Base-by-base conservation (phyloP, 1,139 yeast species). In the Protomyces inundatus region DNA sequence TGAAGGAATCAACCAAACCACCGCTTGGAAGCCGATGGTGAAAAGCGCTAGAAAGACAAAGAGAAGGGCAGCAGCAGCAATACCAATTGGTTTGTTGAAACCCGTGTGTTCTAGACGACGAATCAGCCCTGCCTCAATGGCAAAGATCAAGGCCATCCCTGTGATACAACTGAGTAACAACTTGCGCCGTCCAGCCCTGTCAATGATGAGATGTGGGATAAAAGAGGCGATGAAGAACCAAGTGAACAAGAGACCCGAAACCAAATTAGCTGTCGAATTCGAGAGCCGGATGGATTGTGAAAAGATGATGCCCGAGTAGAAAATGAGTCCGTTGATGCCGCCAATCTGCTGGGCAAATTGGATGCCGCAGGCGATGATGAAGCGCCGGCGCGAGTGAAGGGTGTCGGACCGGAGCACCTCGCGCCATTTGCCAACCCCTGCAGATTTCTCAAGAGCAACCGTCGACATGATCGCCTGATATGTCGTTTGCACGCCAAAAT, bases 171-270 rank as follows among this genome's bases (percentile, higher is more conserved):
- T 79, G 67, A 90, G 76, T 46, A 90, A 78, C 66, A 91, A 81
- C 6, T 95, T 91, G 67, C 90, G 85, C 69, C 97, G 81, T 2
- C 97, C 97, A 96, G 96, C 88, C 59, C 81, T 78, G 73, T 90
- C 98, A 39, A 90, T 93, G 50, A 90, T 77, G 73, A 85, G 85
- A 97, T 97, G 90, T 0, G 97, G 96, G 3, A 96, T 95, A 46
- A 90, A 77, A 0, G 97, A 89, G 55, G 91, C 82, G 7, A 80
- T 70, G 9, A 90, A 81, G 74, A 90, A 90, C 55, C 90, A 81
- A 16, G 90, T 72, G 3, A 90, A 83, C 73, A 90, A 90, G 68
- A 88, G 80, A n/a, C 97, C 97, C 0, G 97, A 88, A 95, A 90
- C 88, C 66, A 90, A 81, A 67, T 90, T 84, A 2, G 97, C 97